Percentiles rank a stretch among this genome's conserved stretches.
phyloP scores from a whole-genome alignment of 805 yeast genomes.

The Yamadazyma philogaea region DNA sequence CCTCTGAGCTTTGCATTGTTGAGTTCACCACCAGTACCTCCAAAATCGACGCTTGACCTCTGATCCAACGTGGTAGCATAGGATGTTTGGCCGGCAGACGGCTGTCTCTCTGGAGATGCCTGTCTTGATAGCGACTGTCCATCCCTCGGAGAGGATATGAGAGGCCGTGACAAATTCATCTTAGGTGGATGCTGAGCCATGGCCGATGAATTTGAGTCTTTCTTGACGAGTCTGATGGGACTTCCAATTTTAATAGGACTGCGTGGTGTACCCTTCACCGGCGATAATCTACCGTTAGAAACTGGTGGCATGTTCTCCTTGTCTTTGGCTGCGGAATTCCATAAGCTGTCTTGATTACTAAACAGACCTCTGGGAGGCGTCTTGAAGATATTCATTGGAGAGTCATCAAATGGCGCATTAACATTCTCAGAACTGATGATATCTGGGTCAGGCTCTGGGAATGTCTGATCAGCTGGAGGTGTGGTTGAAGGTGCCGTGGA shows the following conservation, averaged over 20 bases:
- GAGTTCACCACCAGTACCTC: conserved; percentile 20
- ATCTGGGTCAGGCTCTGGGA: conserved; percentile 36
- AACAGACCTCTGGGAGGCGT: conserved; percentile 23
- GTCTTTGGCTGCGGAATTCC: background rate
- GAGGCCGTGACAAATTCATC: conserved; percentile 24
- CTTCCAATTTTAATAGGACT: conserved; percentile 39
- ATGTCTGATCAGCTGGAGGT: conserved; percentile 15
- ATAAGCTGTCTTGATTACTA: background rate
- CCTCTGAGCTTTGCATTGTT: conserved; percentile 22
- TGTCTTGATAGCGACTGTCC: conserved; percentile 1
- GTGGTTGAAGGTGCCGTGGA: conserved; percentile 11
- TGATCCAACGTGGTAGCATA: background rate
- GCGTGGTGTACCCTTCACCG: conserved; percentile 9
- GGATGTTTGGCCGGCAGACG: background rate
- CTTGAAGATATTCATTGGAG: conserved; percentile 20
- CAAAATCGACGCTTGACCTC: background rate
- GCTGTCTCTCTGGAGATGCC: background rate
- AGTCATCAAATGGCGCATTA: background rate
- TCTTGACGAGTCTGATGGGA: conserved; percentile 33
- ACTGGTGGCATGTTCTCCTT: conserved; percentile 8
- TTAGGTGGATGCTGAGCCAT: conserved; percentile 6
- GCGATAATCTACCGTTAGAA: background rate
- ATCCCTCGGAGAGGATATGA: conserved; percentile 2
- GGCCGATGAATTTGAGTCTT: conserved; percentile 1
- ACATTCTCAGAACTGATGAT: conserved; percentile 19